Evolutionary conservation across 129 eudicot genomes (phyloP).

Genomic region (Erigeron canadensis): DNA sequence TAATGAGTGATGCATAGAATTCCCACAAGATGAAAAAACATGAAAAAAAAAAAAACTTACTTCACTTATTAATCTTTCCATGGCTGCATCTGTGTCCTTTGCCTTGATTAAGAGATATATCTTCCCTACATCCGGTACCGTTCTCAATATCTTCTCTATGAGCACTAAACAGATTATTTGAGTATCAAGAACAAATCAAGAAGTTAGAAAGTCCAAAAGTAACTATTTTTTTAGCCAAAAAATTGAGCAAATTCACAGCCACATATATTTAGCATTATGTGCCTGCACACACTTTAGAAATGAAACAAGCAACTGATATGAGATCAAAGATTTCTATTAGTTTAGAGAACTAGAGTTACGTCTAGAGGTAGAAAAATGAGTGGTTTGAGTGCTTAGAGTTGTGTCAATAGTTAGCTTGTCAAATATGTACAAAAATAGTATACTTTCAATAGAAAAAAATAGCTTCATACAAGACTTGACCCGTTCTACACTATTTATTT

Average conservation of each 20-base stretch:
- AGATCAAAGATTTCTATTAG: background rate
- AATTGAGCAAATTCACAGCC: background rate
- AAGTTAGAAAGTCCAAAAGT: slow-evolving; percentile 13
- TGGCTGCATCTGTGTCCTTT: slow-evolving; percentile 66
- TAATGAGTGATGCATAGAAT: background rate
- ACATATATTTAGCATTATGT: background rate
- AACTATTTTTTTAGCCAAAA: slow-evolving; percentile 17
- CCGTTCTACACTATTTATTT: background rate
- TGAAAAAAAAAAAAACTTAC: slow-evolving; percentile 31
- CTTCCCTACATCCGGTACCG: slow-evolving; percentile 84
- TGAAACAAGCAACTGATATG: background rate
- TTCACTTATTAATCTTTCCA: slow-evolving; percentile 73
- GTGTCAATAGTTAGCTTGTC: background rate
- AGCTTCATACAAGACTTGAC: too few relatives aligned
- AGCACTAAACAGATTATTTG: slow-evolving; percentile 48
- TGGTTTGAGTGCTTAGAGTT: background rate
- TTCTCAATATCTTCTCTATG: slow-evolving; percentile 83
- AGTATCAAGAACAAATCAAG: background rate
- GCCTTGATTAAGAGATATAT: slow-evolving; percentile 92
- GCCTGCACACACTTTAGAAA: background rate
- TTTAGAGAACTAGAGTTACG: background rate
- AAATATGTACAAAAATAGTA: background rate
- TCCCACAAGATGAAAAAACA: slow-evolving; percentile 5
- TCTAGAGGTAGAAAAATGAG: slow-evolving; percentile 6
- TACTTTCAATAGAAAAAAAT: too few relatives aligned